Conservation (phyloP, 2,329 filamentous ascomycete genomes). For the Cercospora sp. region DNA sequence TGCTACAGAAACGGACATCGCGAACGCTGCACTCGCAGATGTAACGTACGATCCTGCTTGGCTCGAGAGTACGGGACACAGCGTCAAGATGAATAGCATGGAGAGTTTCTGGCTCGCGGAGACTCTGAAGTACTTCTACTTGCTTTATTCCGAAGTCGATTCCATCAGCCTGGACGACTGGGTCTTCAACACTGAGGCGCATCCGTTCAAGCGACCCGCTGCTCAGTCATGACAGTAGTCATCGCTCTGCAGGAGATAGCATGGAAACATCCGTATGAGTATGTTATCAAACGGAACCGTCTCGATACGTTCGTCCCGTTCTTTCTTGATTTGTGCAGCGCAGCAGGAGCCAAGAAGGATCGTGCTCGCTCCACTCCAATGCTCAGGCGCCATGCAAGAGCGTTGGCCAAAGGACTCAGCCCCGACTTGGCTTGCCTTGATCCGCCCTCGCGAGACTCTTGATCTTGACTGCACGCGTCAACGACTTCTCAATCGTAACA, state of each 20-base stretch:
- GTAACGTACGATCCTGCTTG: slow-evolving; percentile 41
- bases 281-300: not conserved
- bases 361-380: not conserved
- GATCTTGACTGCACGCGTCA: not conserved
- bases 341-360: not conserved
- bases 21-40: slow-evolving; percentile 49
- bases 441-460: not conserved
- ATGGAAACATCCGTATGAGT: not conserved
- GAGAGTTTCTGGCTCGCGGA: slow-evolving; percentile 53
- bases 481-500: not conserved
- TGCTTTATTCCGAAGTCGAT: slow-evolving; percentile 47
- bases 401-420: not conserved
- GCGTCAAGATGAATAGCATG: slow-evolving; percentile 45
- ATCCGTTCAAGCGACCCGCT: slow-evolving; percentile 45
- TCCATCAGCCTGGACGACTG: slow-evolving; percentile 49
- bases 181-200: slow-evolving; percentile 54
- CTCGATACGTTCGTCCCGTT: not conserved
- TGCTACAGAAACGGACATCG: slow-evolving; percentile 46
- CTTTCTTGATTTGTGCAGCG: not conserved
- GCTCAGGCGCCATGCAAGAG: slow-evolving; percentile 1
- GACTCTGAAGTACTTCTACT: slow-evolving; percentile 53
- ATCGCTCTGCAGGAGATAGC: not conserved
- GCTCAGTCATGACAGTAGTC: slow-evolving; percentile 3
- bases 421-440: slow-evolving; percentile 2
- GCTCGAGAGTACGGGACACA: slow-evolving; percentile 36